Percentiles rank a stretch among this genome's conserved stretches.
phyloP scores from a whole-genome alignment of 2,329 filamentous ascomycete genomes.

The Colletotrichum paranaense region DNA sequence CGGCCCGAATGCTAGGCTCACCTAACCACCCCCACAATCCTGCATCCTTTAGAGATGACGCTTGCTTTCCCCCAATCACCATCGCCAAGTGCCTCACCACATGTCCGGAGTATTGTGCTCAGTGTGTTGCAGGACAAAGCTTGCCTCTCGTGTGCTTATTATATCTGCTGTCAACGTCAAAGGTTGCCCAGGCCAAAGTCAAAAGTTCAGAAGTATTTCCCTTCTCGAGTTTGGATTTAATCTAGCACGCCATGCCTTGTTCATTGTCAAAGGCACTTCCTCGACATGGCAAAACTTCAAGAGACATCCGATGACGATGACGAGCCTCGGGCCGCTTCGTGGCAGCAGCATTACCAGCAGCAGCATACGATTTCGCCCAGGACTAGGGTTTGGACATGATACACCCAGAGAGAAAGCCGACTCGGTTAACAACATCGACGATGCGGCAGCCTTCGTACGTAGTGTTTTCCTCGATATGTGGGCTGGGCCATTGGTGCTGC shows the following conservation, averaged over 20 bases:
- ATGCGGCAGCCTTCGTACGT: conserved; percentile 6
- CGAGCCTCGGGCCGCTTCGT: neutral
- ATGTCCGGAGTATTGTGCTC: neutral
- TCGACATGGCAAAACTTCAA: neutral
- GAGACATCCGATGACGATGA: conserved; percentile 7
- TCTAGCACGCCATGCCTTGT: conserved; percentile 13
- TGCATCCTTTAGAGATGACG: conserved; percentile 15
- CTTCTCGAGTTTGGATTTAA: neutral
- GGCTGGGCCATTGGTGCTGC: neutral
- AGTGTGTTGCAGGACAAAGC: conserved; percentile 13
- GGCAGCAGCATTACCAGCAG: neutral
- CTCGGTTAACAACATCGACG: conserved; percentile 10
- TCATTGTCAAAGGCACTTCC: neutral
- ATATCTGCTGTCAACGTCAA: conserved; percentile 1
- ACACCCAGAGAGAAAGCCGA: neutral
- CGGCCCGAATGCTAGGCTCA: conserved; percentile 26
- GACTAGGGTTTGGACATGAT: neutral
- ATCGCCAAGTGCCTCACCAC: conserved; percentile 22
- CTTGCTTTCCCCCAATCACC: conserved; percentile 25
- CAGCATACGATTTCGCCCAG: neutral
- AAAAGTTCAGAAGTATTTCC: conserved; percentile 9
- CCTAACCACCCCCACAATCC: conserved; percentile 15
- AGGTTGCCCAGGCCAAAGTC: conserved; percentile 7
- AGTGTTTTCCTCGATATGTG: neutral
- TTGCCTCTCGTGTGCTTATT: conserved; percentile 11